These are phyloP conservation scores for Aspergillus nidulans DNA, from an alignment of 495 filamentous ascomycete species.

Conservation along the genomic window DNA sequence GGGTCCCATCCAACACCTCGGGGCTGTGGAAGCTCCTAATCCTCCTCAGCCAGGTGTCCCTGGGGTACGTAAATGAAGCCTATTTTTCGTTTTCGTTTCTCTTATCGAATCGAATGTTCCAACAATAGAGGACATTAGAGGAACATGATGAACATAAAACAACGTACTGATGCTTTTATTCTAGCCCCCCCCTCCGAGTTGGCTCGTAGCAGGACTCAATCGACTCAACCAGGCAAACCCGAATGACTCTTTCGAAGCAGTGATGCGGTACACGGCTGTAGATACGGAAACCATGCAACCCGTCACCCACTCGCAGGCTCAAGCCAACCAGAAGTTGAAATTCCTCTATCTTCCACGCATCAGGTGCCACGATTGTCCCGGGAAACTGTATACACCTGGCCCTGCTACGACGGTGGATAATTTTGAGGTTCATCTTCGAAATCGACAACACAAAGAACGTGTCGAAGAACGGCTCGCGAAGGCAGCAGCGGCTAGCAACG, in stretches of 20 bases:
- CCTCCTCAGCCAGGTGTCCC: slow-evolving; percentile 51
- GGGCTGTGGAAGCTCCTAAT: slow-evolving; percentile 59
- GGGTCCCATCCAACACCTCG: slow-evolving; percentile 49
- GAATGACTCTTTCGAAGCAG: slow-evolving; percentile 74
- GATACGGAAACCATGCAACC: slow-evolving; percentile 59
- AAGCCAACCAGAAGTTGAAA: slow-evolving; percentile 50
- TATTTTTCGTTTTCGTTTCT: no score
- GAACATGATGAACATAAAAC: background rate
- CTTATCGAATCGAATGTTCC: slow-evolving; percentile 8
- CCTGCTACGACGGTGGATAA: slow-evolving; percentile 80
- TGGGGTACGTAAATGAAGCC: slow-evolving; percentile 47
- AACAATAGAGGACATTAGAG: background rate
- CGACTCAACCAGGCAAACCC: slow-evolving; percentile 62
- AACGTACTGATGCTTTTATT: slow-evolving; percentile 19
- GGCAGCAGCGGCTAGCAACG: slow-evolving; percentile 9
- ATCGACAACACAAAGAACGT: slow-evolving; percentile 68
- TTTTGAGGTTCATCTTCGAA: slow-evolving; percentile 86
- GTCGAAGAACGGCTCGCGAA: slow-evolving; percentile 55
- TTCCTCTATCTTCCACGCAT: slow-evolving; percentile 80
- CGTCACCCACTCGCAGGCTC: slow-evolving; percentile 44
- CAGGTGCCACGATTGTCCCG: slow-evolving; percentile 83
- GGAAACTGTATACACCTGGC: slow-evolving; percentile 86
- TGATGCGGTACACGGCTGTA: slow-evolving; percentile 81
- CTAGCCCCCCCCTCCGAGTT: slow-evolving; percentile 72
- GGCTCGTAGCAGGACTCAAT: slow-evolving; percentile 66